phyloP scores from a whole-genome alignment of 176 grass and related monocot species.

The Oryza meridionalis region DNA sequence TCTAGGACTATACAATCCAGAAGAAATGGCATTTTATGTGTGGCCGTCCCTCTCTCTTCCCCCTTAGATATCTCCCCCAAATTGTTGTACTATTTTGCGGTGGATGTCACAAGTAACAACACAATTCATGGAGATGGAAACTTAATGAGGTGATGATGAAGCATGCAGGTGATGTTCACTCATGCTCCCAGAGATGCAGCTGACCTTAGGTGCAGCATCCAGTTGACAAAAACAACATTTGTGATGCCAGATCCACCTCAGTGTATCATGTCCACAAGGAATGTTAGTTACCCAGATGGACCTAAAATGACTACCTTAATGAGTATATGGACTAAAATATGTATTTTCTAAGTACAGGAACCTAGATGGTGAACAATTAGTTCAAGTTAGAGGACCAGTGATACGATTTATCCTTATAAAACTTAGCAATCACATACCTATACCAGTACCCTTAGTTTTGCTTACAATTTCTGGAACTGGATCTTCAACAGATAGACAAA shows the following conservation, averaged over 20 bases:
- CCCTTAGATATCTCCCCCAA: neutral
- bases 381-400: neutral
- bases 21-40: too few relatives aligned
- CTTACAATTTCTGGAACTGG: slow-evolving; percentile 25
- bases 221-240: neutral
- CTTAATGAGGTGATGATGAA: neutral
- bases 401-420: slow-evolving; percentile 1
- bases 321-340: neutral
- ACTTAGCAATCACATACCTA: slow-evolving; percentile 55
- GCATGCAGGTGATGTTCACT: neutral
- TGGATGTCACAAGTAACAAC: neutral
- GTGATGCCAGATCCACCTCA: neutral
- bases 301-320: neutral
- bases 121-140: neutral
- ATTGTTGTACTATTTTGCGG: neutral
- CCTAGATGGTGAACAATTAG: neutral
- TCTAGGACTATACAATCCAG: neutral
- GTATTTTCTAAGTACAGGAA: neutral
- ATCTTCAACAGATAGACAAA: slow-evolving; percentile 55
- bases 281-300: neutral
- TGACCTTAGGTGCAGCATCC: neutral
- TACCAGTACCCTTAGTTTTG: slow-evolving; percentile 44
- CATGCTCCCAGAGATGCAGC: neutral
- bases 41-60: too few relatives aligned
- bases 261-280: neutral